Evolutionary conservation across 1,139 yeast genomes (phyloP).

Genomic region (Geotrichum siamense): DNA sequence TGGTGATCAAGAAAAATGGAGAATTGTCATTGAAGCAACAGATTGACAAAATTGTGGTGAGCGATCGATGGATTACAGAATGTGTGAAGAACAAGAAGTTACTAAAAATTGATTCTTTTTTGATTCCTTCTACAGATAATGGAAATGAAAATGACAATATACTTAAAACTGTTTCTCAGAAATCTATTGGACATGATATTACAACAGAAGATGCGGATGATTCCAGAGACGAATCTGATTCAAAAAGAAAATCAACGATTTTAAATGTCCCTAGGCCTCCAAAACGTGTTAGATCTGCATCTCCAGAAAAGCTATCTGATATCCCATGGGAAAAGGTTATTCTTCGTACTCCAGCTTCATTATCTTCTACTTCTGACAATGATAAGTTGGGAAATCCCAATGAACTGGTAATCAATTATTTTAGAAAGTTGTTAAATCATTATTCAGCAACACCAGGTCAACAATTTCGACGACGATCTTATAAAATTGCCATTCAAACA

Average conservation of each 20-base stretch:
- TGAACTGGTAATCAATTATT: slow-evolving; percentile 32
- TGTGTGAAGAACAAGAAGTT: slow-evolving; percentile 10
- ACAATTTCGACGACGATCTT: slow-evolving; percentile 41
- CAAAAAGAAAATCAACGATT: neutral
- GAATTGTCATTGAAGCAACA: neutral
- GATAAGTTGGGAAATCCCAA: slow-evolving; percentile 1
- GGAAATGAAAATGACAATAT: neutral
- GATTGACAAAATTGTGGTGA: neutral
- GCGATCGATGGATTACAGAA: slow-evolving; percentile 1
- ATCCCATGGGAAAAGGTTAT: slow-evolving; percentile 1
- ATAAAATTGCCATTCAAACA: slow-evolving; percentile 42
- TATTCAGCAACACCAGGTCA: slow-evolving; percentile 39
- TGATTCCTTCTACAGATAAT: neutral
- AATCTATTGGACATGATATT: neutral
- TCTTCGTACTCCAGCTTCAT: neutral
- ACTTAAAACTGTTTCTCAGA: neutral
- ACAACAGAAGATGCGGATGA: neutral
- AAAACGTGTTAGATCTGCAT: neutral
- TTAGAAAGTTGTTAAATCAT: neutral
- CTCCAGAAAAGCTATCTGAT: neutral
- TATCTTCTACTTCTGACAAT: neutral
- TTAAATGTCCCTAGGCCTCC: neutral
- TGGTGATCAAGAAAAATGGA: slow-evolving; percentile 22
- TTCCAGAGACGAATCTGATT: neutral
- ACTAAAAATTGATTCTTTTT: slow-evolving; percentile 1